Percentiles rank a stretch among this genome's conserved stretches.
Evolutionary conservation across 2,329 filamentous ascomycete species (phyloP).

Genomic region (Hypomyces rosellus): DNA sequence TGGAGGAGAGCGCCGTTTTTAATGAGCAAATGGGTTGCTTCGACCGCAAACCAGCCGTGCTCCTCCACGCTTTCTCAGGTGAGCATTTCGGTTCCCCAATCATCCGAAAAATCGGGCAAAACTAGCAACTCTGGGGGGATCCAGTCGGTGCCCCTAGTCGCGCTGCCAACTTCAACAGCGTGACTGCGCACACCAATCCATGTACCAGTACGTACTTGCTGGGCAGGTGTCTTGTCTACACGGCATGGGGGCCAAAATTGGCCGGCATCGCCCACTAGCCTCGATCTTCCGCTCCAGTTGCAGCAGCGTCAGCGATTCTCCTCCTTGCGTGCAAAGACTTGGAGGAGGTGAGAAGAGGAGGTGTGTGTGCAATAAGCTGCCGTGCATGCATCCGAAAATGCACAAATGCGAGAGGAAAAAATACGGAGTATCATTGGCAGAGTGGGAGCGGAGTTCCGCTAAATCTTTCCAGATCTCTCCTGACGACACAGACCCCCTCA

Average conservation of each 20-base stretch:
- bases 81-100: background rate
- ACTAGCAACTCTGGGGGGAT: background rate
- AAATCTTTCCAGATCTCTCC: constrained; percentile 4
- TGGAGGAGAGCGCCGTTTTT: background rate
- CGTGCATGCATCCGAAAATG: background rate
- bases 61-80: background rate
- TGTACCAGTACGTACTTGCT: background rate
- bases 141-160: no score
- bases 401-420: background rate
- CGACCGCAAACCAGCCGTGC: background rate
- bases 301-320: no score
- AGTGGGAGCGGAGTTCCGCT: background rate
- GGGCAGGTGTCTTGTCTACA: background rate
- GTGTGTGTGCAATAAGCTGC: background rate
- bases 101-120: background rate
- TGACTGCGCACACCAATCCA: background rate
- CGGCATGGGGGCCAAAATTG: constrained; percentile 1
- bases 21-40: background rate
- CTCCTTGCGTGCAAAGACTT: no score
- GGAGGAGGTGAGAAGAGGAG: background rate
- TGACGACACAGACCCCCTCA: no score
- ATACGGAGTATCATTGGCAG: background rate
- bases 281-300: constrained; percentile 5
- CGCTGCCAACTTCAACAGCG: no score
- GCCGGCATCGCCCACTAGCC: constrained; percentile 9